A percentile compares a stretch with the other conserved stretches of the same genome.
Conservation (phyloP, 768 basidiomycete species). For the Mrakia hoshinonis region DNA sequence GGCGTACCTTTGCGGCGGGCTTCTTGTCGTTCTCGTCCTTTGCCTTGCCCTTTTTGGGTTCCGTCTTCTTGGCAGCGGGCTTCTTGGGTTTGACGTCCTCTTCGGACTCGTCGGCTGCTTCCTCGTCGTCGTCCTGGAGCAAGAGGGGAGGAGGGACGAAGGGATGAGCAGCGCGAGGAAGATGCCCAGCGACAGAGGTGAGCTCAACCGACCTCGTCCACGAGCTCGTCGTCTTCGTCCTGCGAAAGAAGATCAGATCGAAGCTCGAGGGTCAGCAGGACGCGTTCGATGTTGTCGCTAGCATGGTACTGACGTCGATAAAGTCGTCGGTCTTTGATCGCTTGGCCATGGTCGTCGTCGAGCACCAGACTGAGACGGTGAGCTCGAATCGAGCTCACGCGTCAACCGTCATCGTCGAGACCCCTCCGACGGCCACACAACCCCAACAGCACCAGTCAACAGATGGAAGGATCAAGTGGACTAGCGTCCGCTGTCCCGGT, state of each 20-base stretch:
- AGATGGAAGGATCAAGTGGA: too few species aligned
- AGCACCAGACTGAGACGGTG: too few species aligned
- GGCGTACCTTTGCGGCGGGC: background rate
- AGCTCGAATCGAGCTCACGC: too few species aligned
- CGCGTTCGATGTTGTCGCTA: background rate
- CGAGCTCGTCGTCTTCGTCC: background rate
- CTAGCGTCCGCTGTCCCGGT: too few species aligned
- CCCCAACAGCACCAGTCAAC: too few species aligned
- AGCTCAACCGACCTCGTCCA: background rate
- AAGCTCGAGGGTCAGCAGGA: background rate
- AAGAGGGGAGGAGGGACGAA: background rate
- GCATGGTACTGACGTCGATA: too few species aligned
- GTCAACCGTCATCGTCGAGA: too few species aligned
- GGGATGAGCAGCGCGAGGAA: background rate
- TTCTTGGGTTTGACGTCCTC: background rate
- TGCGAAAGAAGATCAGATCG: background rate
- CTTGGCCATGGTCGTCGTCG: conserved; percentile 9
- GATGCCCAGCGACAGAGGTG: background rate
- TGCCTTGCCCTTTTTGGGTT: background rate
- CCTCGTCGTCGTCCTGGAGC: background rate
- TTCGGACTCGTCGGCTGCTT: background rate
- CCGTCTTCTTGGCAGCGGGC: background rate
- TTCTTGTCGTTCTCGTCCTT: background rate
- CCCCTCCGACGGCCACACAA: too few species aligned
- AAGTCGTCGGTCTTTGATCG: background rate